Base-by-base conservation (phyloP, 345 rosid species). In the Salix koriyanagi region DNA sequence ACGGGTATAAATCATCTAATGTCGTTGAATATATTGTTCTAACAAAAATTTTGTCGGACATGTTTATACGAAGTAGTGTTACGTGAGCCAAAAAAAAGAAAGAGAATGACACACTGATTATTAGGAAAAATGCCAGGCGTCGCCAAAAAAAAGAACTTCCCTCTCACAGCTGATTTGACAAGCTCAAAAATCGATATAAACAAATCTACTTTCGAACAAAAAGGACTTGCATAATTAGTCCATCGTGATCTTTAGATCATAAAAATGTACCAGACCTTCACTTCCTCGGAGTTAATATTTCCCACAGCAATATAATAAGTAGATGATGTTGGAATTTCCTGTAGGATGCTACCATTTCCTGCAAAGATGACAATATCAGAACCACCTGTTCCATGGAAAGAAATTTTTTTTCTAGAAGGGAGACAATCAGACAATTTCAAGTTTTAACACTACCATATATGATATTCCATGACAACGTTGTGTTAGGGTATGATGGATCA, bases 381-480 rank as follows among this genome's bases (percentile, higher is more conserved):
- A 34, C 48, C 15, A 9, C 30, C 58, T 36, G 71, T 26, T 41
- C 67, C 21, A 71, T 58, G 50, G 23, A 39, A 18, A 8, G 18
- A 62, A 66, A 36, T 18, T 5, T 7, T 25, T 23, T n/a, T 8
- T 37, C 14, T 10, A 21, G 13, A 60, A n/a, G 30, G 23, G 30
- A 25, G 14, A 60, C 65, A 60, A n/a, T 2, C 2, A 25, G 14
- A 60, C 65, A 60, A n/a, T 2, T 7, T 75, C 46, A 61, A 10
- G 21, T 62, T 18, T 44, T 23, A 69, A 18, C 32, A 32, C 32
- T 70, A 89, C 92, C 92, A 37, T 75, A 0, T 15, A 90, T 84
- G 19, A 89, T 86, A 72, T 86, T 86, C 91, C 92, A 87, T 10
- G 94, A 90, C 74, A 90, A 76, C 73, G 89, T 87, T 81, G 85